phyloP scores from a whole-genome alignment of 768 basidiomycete species.

The Trametes meyenii region DNA sequence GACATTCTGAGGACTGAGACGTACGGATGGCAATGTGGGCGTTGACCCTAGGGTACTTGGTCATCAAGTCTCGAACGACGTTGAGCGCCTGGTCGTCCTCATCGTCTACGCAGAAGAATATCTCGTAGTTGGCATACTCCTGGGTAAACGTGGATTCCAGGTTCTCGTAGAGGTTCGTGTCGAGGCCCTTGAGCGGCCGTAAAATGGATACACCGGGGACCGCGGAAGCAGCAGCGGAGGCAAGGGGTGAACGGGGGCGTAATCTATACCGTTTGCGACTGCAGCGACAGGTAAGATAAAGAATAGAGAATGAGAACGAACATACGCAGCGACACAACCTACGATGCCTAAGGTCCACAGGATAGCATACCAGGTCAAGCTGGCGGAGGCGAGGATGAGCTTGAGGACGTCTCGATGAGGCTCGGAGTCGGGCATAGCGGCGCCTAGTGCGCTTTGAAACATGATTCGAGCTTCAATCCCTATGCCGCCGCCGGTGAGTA shows the following conservation, averaged over 20 bases:
- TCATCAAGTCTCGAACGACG: constrained; percentile 76
- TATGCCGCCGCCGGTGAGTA: neutral
- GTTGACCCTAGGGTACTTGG: constrained; percentile 76
- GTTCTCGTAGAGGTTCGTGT: constrained; percentile 95
- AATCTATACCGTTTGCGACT: constrained; percentile 79
- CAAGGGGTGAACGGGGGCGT: constrained; percentile 63
- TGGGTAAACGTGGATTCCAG: constrained; percentile 91
- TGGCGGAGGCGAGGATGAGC: constrained; percentile 24
- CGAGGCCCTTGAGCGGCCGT: constrained; percentile 92
- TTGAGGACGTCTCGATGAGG: constrained; percentile 11
- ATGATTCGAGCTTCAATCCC: neutral
- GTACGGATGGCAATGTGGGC: constrained; percentile 78
- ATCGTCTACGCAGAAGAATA: constrained; percentile 90
- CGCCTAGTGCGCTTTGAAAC: too few species aligned
- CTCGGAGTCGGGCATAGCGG: neutral
- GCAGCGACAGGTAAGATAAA: constrained; percentile 13
- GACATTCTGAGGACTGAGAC: constrained; percentile 22
- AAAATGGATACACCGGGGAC: constrained; percentile 92
- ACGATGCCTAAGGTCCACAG: constrained; percentile 42
- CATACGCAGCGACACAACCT: constrained; percentile 36
- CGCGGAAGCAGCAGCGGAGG: constrained; percentile 46
- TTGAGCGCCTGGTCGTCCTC: constrained; percentile 86
- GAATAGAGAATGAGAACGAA: neutral
- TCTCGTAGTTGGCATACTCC: constrained; percentile 90
- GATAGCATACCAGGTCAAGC: constrained; percentile 43